Evolutionary conservation across 371 early-diverging fungal species (phyloP), one percentile per base, ranked within the genome.

Genomic region (Mucor velutinosus): DNA sequence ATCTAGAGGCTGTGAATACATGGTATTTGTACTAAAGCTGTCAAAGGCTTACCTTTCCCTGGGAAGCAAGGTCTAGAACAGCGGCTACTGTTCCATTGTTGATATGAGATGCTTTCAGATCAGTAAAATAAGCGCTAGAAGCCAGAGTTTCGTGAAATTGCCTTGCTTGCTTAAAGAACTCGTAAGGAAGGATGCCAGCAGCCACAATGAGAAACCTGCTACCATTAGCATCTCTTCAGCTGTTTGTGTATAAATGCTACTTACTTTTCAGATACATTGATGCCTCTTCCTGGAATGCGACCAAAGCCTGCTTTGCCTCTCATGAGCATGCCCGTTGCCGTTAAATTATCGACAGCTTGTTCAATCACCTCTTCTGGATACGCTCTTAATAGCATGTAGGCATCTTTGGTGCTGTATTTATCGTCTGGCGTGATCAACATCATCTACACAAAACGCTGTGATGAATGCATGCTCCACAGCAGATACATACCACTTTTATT

Each of bases 231-330:
- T 10, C 17, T 57, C 29, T 56, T 39, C 12, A 7, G 17, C 33
- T 19, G 0, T 49, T 45, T 7, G 17, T 33, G 23, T 30, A 33
- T 3, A 4, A 33, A 43, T 53, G 7, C 1, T 0, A 15, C 49
- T 61, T 69, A 72, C 73, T 58, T 68, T 43, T 61, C 65, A 21
- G 73, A 72, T 37, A 72, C 67, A 55, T 69, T 68, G 3, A 69
- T 39, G n/a, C 29, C 14, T 56, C 73, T 61, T 19, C 73, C 73
- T 11, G 73, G 73, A 27, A 72, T 45, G 23, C 73, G 65, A 2
- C 69, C 37, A 37, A 57, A 58, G 21, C 29, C 43, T 17, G 41
- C 2, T 56, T 37, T 67, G 27, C 61, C 55, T 43, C 43, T 17
- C 7, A 69, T 43, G 4, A 72, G 41, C 29, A 72, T 21, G 1